Evolutionary conservation across 176 grass and related monocot genomes (phyloP), one percentile per base, ranked within the genome.

Genomic region (Zea luxurians): DNA sequence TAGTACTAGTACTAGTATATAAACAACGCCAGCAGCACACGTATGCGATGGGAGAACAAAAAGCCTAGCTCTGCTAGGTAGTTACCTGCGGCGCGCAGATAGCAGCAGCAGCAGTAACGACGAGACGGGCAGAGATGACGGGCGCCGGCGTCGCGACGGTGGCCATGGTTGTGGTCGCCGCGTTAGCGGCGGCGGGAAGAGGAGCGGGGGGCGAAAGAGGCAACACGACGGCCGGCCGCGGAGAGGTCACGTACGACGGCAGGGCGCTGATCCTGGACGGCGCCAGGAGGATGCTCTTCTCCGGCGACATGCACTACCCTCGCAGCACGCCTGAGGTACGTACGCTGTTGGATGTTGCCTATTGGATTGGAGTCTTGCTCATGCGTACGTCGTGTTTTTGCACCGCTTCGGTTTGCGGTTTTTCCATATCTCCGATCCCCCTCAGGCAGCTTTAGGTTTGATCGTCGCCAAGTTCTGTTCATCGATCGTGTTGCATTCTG

Each of bases 221-320:
- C 8, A 61, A 61, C 37, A 4, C 2, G 48, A 36, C 37, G 45
- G 75, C 4, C 16, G 59, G 36, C 35, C 43, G 8, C 37, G 79
- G 72, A 66, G 86, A 77, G 16, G 88, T 88, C 7, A 86, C 72
- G 4, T 97, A 97, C 76, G 93, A 97, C n/a, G 90, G 85, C 50
- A 88, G 88, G 73, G 76, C 77, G 8, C 70, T 92, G 74, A 90
- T 97, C 50, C 68, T 7, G 54, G 54, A 90, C 62, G 94, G 91
- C 68, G 66, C 7, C 4, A 78, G 91, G 68, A 82, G 69, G 81
- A 60, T 97, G 70, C 82, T 97, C 57, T 97, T 97, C 82, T 91
- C 94, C 15, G 91, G 91, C 35, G 92, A 92, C 45, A 91, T 93
- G 34, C 94, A 97, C 77, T 91, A 97, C 58, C 37, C 89, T 18